These are phyloP conservation scores for Lasiodiplodia citricola DNA, from an alignment of 2,329 filamentous ascomycete species.

Conservation along the genomic window DNA sequence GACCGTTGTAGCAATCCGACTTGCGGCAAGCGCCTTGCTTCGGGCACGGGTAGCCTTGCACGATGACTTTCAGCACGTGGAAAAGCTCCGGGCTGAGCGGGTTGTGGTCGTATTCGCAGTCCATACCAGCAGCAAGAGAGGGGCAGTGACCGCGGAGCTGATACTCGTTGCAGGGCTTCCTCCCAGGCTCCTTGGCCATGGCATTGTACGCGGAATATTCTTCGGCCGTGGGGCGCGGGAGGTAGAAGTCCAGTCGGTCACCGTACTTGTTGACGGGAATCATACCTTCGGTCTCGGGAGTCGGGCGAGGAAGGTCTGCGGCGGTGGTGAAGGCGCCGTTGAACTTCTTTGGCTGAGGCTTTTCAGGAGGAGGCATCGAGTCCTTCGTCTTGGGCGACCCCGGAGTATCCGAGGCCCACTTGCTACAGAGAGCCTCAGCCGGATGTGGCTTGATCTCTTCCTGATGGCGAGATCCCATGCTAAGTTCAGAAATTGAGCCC, in stretches of 20 bases:
- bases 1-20: constrained; percentile 53
- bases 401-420: not conserved
- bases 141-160: constrained; percentile 51
- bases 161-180: constrained; percentile 57
- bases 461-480: constrained; percentile 10
- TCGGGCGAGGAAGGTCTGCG: constrained; percentile 19
- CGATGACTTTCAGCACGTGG: constrained; percentile 52
- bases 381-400: not conserved
- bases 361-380: not conserved
- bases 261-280: constrained; percentile 55
- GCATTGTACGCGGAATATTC: constrained; percentile 49
- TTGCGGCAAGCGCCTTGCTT: constrained; percentile 49
- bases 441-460: not conserved
- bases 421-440: not conserved
- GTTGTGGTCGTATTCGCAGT: constrained; percentile 55
- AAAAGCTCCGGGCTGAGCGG: constrained; percentile 47
- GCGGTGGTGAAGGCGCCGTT: constrained; percentile 13
- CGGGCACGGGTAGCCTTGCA: constrained; percentile 51
- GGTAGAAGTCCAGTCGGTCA: constrained; percentile 55
- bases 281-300: constrained; percentile 29
- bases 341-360: not conserved
- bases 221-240: constrained; percentile 42
- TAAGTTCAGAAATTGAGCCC: constrained; percentile 4
- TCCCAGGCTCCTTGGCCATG: constrained; percentile 34
- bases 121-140: not conserved